Percentiles rank a stretch among this genome's conserved stretches.
phyloP scores from a whole-genome alignment of 495 filamentous ascomycete species.

The Xeromyces bisporus region DNA sequence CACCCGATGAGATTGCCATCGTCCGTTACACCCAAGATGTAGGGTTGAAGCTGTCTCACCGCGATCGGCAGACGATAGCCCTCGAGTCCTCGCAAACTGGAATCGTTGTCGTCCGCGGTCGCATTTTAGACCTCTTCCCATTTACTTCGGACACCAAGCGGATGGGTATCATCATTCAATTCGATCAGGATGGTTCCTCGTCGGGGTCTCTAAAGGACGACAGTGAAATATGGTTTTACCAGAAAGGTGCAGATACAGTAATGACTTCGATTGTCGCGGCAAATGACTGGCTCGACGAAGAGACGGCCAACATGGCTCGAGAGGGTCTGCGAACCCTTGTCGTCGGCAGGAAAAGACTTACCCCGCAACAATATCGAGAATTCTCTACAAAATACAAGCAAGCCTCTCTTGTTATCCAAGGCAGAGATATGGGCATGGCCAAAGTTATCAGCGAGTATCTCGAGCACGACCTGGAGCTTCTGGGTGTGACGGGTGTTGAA shows the following conservation, averaged over 20 bases:
- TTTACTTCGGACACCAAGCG: slow-evolving; percentile 96
- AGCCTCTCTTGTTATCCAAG: slow-evolving; percentile 61
- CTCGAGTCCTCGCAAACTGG: slow-evolving; percentile 67
- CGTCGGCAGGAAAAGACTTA: slow-evolving; percentile 71
- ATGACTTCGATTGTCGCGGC: slow-evolving; percentile 86
- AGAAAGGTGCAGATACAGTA: slow-evolving; percentile 96
- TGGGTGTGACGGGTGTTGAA: slow-evolving; percentile 94
- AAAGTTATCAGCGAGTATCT: slow-evolving; percentile 63
- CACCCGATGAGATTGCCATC: slow-evolving; percentile 96
- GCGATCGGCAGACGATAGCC: slow-evolving; percentile 70
- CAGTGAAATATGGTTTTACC: slow-evolving; percentile 92
- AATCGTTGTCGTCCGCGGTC: slow-evolving; percentile 63
- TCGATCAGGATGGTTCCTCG: slow-evolving; percentile 33
- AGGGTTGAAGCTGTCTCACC: slow-evolving; percentile 66
- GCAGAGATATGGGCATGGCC: slow-evolving; percentile 67
- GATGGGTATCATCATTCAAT: slow-evolving; percentile 95
- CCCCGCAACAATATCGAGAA: slow-evolving; percentile 54
- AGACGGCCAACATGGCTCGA: slow-evolving; percentile 95
- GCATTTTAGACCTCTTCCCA: slow-evolving; percentile 86
- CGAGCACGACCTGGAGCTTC: slow-evolving; percentile 74
- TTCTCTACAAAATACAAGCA: slow-evolving; percentile 62
- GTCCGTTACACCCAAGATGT: slow-evolving; percentile 90
- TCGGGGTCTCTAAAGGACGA: slow-evolving; percentile 21
- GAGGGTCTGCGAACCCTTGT: slow-evolving; percentile 92
- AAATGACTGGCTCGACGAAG: slow-evolving; percentile 98